These are phyloP conservation scores for Excoecaria cochinchinensis DNA, from an alignment of 345 rosid genomes.

Conservation along the genomic window DNA sequence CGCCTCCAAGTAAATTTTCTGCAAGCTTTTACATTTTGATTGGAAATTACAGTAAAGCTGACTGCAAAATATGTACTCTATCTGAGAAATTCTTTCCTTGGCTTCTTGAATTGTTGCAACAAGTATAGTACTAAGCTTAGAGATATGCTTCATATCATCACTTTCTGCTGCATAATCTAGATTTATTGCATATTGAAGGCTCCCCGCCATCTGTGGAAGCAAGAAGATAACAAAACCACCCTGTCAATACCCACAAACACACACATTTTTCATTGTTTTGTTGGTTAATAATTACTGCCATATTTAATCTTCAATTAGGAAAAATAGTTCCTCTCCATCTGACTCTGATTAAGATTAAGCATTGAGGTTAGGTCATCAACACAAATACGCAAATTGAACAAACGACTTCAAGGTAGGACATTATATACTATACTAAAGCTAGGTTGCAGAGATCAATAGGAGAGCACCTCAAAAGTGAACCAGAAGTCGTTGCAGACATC, in stretches of 20 bases:
- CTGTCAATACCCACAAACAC: not conserved
- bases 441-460: too few relatives aligned
- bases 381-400: too few relatives aligned
- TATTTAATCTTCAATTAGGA: too few relatives aligned
- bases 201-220: conserved; percentile 7
- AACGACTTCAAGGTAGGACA: too few relatives aligned
- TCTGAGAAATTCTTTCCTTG: conserved; percentile 84
- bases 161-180: conserved; percentile 35
- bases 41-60: conserved; percentile 76
- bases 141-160: conserved; percentile 49
- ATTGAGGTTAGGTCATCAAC: not conserved
- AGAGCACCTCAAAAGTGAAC: too few relatives aligned
- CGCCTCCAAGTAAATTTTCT: conserved; percentile 50
- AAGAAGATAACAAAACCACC: not conserved
- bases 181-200: conserved; percentile 5
- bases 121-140: conserved; percentile 67
- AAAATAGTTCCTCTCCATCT: not conserved
- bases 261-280: not conserved
- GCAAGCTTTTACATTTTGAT: conserved; percentile 49
- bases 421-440: too few relatives aligned
- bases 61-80: conserved; percentile 82
- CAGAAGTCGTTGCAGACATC: too few relatives aligned
- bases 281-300: too few relatives aligned
- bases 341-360: not conserved
- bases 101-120: conserved; percentile 93